Evolutionary conservation across 2,329 filamentous ascomycete genomes (phyloP), one percentile per base, ranked within the genome.

Genomic region (Diaporthe ampelina): DNA sequence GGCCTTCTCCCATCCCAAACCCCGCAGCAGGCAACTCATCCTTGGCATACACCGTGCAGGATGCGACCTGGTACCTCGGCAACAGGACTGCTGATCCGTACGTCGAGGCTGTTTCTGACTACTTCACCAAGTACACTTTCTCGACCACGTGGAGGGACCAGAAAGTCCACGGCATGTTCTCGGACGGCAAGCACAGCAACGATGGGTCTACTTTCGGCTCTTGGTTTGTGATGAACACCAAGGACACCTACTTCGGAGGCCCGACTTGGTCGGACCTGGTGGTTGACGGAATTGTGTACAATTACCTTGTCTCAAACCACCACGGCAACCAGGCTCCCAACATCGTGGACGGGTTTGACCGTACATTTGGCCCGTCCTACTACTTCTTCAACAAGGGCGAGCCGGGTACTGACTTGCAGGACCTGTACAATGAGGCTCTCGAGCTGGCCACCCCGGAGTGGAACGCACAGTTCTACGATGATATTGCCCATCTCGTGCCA

Each of bases 81-180:
- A 88, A 88, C 61, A 87, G 87, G 0, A 86, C 87, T 0, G 78
- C 87, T 21, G 88, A 91, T 78, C 83, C 87, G 0, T 92, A 92
- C 77, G 88, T 90, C 0, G 80, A 86, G 50, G 82, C 90, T 59
- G 86, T 89, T 73, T 85, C 88, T 1, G 88, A 91, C 59, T 92
- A 91, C 80, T 93, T 92, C 78, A 92, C 91, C 29, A 93, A 93
- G 79, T 92, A 92, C 77, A 92, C 88, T 0, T 92, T 92, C 74
- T 84, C 86, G 6, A 88, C 90, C 73, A 85, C 84, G 1, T 92
- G 89, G 89, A 84, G 89, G 65, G 85, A 91, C 59, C 88, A 91
- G 73, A 84, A 85, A 50, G 89, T 88, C 2, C 90, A 92, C 77
- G 90, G 90, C 2, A 80, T 87, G 78, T 84, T 80, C 63, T 80